Base-by-base conservation (phyloP, 179 eudicot species). In the Gypsophila paniculata region DNA sequence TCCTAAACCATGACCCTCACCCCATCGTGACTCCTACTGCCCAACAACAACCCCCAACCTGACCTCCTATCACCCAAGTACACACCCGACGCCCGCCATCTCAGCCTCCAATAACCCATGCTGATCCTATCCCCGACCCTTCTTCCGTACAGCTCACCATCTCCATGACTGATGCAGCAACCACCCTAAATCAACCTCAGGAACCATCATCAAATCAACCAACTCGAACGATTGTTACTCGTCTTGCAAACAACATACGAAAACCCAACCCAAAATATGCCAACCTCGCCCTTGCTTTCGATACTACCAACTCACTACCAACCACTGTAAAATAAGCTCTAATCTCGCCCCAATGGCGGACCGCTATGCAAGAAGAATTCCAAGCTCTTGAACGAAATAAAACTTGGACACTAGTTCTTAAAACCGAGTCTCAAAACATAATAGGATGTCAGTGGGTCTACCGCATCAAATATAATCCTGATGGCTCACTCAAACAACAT, bases 251-350 rank as follows among this genome's bases (percentile, higher is more conserved):
- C n/a, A n/a, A n/a, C n/a, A n/a, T n/a, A n/a, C n/a, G n/a, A n/a
- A n/a, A n/a, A n/a, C n/a, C 60, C 60, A 54, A 54, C 60, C 60
- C 60, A 1, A 54, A 54, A 54, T 54, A 54, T 54, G 60, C 60
- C 1, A 54, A 54, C 60, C 0, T 54, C 15, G 1, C 2, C 60
- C 60, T 54, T 54, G 15, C 60, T 14, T 54, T 17, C 60, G 60
- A 10, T 54, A 1, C 60, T 54, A 54, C 14, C 15, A 0, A 54
- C 6, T 54, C 60, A 54, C 60, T 54, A 54, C 60, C 60, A 54
- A 54, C 60, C 15, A 54, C 60, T 54, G 60, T 54, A 17, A 54
- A 54, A 54, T 17, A 54, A 54, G 60, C 60, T 2, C 15, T 54
- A 54, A 54, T 54, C 15, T 54, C 60, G 15, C 60, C 60, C 15